Evolutionary conservation across 1,284 basidiomycete genomes (phyloP).

Genomic region (Rhizoctonia solani): DNA sequence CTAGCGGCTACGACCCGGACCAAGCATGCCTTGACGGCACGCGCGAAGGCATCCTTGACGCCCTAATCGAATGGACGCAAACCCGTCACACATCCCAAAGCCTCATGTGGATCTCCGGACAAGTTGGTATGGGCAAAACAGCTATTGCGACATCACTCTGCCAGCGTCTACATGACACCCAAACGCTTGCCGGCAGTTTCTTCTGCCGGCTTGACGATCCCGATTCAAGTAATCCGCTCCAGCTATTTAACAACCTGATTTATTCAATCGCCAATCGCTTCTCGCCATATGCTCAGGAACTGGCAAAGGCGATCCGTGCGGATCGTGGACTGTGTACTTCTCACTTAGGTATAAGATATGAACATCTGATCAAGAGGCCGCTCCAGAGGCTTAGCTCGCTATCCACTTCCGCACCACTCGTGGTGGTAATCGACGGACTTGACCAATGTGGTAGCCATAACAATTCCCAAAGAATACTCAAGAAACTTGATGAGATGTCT

Average conservation of each 20-base stretch:
- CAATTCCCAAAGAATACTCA: neutral
- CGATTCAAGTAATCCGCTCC: neutral
- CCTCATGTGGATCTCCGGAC: conserved; percentile 1
- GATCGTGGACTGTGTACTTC: neutral
- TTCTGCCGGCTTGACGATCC: conserved; percentile 11
- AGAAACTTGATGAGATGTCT: neutral
- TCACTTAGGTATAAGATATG: neutral
- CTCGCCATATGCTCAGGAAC: neutral
- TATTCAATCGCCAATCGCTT: neutral
- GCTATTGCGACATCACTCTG: conserved; percentile 12
- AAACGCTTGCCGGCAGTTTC: neutral
- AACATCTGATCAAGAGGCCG: conserved; percentile 1
- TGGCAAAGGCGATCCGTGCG: neutral
- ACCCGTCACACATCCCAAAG: neutral
- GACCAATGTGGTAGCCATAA: conserved; percentile 23
- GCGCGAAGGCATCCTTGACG: no score
- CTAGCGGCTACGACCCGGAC: no score
- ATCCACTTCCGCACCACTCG: neutral
- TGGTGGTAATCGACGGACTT: conserved; percentile 33
- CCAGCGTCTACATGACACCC: neutral
- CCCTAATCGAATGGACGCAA: no score
- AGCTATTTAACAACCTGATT: neutral
- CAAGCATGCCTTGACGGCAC: no score
- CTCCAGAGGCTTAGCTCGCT: conserved; percentile 3
- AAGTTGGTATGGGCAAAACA: conserved; percentile 8